Evolutionary conservation across 768 basidiomycete genomes (phyloP), one percentile per base, ranked within the genome.

Genomic region (Boletellus ananas): DNA sequence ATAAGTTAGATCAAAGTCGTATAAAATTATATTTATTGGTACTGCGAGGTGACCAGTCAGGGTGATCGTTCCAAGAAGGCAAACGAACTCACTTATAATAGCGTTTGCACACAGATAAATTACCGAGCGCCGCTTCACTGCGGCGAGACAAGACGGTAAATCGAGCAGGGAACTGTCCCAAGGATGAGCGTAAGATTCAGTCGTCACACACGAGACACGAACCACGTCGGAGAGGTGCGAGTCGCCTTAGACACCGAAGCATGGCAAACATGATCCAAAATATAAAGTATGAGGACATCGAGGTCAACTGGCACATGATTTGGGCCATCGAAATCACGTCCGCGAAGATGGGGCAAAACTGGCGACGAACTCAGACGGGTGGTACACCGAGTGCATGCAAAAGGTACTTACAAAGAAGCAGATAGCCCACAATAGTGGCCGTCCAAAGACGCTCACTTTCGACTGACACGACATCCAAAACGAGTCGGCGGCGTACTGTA

Each of bases 311-410:
- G 17, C 42, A 52, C 44, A 46, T 40, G 8, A 54, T 52, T 10
- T 27, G 47, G 6, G 18, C 25, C 41, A 63, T 57, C 3, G 62
- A 59, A 2, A 63, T 17, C 14, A 63, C 54, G n/a, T 63, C 62
- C 9, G 54, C 56, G 35, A 63, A 35, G 20, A 63, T 37, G 1
- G 62, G 62, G 20, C 39, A 40, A 47, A 63, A 65, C 62, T 63
- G n/a, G 11, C 3, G 6, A 18, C 10, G 1, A 3, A 17, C 6
- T 62, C 34, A 57, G 49, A 41, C 5, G 13, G n/a, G 11, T 0
- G 12, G 12, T 25, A 4, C 23, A 3, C 35, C 29, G 29, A 6
- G 2, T 13, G 17, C 2, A 27, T 17, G 14, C 18, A 44, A 4
- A 25, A 34, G 21, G 3, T 5, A 21, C 62, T 49, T 37, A 63